Conservation (phyloP, 2,329 filamentous ascomycete species). For the Pseudopyrenochaeta lycopersici region DNA sequence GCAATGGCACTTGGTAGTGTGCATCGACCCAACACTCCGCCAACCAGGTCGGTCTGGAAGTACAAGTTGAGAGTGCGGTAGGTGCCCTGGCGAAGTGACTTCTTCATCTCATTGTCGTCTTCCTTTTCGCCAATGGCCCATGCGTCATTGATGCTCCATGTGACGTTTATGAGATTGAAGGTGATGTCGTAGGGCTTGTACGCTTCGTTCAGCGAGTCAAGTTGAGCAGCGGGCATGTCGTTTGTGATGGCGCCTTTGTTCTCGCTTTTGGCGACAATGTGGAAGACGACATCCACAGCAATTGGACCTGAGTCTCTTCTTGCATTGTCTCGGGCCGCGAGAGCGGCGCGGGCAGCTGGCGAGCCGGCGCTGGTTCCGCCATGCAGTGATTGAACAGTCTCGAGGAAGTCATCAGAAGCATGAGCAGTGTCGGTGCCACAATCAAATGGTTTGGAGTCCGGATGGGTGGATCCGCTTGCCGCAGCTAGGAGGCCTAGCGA, state of each 20-base stretch:
- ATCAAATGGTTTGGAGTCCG: slow-evolving; percentile 49
- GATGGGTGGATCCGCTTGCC: slow-evolving; percentile 21
- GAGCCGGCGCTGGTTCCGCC: slow-evolving; percentile 32
- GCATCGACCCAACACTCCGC: slow-evolving; percentile 63
- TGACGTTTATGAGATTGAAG: slow-evolving; percentile 60
- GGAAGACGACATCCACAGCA: slow-evolving; percentile 55
- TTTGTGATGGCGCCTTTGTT: slow-evolving; percentile 51
- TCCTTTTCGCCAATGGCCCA: slow-evolving; percentile 61
- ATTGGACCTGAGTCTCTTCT: slow-evolving; percentile 33
- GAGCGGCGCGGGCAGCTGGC: slow-evolving; percentile 38
- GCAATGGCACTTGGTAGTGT: slow-evolving; percentile 56
- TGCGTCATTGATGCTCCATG: slow-evolving; percentile 61
- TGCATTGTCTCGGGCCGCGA: slow-evolving; percentile 28
- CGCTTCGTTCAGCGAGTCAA: slow-evolving; percentile 51
- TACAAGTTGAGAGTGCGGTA: slow-evolving; percentile 67
- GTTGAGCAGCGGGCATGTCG: slow-evolving; percentile 51
- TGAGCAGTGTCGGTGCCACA: slow-evolving; percentile 51
- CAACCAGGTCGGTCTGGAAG: slow-evolving; percentile 64
- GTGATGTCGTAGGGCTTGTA: slow-evolving; percentile 61
- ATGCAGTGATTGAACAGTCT: slow-evolving; percentile 48
- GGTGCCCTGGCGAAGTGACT: slow-evolving; percentile 60
- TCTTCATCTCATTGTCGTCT: slow-evolving; percentile 63
- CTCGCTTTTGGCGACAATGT: slow-evolving; percentile 53
- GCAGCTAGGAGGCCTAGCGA: slow-evolving; percentile 35
- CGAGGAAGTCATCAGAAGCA: slow-evolving; percentile 51